Evolutionary conservation across 768 basidiomycete species (phyloP).

Genomic region (Hericium coralloides): DNA sequence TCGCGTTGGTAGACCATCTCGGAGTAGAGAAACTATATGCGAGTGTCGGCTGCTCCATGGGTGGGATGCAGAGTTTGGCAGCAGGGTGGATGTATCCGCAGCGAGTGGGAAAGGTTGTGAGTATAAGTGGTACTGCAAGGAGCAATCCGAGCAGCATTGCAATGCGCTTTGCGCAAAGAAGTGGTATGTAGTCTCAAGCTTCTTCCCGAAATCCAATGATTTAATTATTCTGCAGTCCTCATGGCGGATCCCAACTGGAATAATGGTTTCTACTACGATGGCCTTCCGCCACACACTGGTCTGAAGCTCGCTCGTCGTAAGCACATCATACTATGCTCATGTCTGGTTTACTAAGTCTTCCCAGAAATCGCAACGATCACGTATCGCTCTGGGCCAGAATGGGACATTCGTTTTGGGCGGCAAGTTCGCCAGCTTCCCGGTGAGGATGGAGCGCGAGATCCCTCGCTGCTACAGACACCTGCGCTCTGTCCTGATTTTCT

Average conservation of each 20-base stretch:
- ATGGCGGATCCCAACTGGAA: slow-evolving; percentile 99
- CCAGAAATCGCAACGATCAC: slow-evolving; percentile 98
- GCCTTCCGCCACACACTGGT: slow-evolving; percentile 90
- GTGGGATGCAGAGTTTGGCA: slow-evolving; percentile 95
- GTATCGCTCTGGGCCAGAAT: slow-evolving; percentile 97
- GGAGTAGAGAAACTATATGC: slow-evolving; percentile 84
- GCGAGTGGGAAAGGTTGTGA: slow-evolving; percentile 82
- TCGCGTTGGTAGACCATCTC: slow-evolving; percentile 74
- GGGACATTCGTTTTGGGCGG: slow-evolving; percentile 96
- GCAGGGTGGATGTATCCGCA: slow-evolving; percentile 90
- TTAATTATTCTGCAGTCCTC: slow-evolving; percentile 50
- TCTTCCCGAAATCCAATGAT: not conserved
- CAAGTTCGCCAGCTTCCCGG: slow-evolving; percentile 41
- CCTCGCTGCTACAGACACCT: slow-evolving; percentile 33
- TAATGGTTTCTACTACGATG: slow-evolving; percentile 94
- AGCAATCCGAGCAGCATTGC: slow-evolving; percentile 90
- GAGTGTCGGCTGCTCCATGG: slow-evolving; percentile 93
- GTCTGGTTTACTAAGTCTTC: not conserved
- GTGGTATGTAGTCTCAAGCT: slow-evolving; percentile 48
- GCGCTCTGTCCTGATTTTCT: slow-evolving; percentile 94
- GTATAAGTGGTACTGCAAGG: slow-evolving; percentile 90
- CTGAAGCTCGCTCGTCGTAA: slow-evolving; percentile 97
- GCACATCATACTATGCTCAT: slow-evolving; percentile 18
- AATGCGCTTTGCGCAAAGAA: slow-evolving; percentile 93
- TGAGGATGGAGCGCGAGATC: not conserved